These are phyloP conservation scores for Cadophora gregata DNA, from an alignment of 2,329 filamentous ascomycete genomes.

Conservation along the genomic window DNA sequence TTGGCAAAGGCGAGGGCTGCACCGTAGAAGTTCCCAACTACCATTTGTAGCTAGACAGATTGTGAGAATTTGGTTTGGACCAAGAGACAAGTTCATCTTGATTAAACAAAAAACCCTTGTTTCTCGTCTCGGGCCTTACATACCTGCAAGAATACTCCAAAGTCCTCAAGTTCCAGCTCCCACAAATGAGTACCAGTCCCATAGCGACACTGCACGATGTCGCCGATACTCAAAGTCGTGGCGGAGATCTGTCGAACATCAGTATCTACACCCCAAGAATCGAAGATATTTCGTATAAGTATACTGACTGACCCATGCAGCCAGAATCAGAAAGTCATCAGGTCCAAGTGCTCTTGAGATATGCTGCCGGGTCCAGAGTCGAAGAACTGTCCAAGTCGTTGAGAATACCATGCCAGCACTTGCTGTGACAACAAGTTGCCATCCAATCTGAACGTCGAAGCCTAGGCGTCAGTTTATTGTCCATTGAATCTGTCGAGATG, in stretches of 20 bases:
- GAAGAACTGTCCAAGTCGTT: neutral
- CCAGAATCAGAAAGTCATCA: neutral
- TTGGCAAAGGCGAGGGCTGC: neutral
- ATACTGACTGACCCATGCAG: neutral
- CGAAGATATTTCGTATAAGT: no score
- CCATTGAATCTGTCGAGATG: no score
- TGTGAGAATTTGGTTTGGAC: neutral
- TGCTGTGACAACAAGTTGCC: neutral
- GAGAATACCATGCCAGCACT: neutral
- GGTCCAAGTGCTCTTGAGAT: neutral
- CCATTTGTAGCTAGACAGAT: neutral
- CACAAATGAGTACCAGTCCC: neutral
- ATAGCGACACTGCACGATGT: neutral
- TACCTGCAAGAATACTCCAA: neutral
- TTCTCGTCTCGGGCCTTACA: no score
- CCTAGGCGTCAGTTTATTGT: neutral
- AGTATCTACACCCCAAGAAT: no score
- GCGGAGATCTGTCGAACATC: neutral
- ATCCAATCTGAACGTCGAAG: neutral
- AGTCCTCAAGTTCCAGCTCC: neutral
- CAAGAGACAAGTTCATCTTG: no score
- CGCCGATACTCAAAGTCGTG: neutral
- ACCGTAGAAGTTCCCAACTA: neutral
- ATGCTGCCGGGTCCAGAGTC: neutral
- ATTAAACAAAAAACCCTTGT: no score